These are phyloP conservation scores for Candida sojae DNA, from an alignment of 1,139 yeast species.

Conservation along the genomic window DNA sequence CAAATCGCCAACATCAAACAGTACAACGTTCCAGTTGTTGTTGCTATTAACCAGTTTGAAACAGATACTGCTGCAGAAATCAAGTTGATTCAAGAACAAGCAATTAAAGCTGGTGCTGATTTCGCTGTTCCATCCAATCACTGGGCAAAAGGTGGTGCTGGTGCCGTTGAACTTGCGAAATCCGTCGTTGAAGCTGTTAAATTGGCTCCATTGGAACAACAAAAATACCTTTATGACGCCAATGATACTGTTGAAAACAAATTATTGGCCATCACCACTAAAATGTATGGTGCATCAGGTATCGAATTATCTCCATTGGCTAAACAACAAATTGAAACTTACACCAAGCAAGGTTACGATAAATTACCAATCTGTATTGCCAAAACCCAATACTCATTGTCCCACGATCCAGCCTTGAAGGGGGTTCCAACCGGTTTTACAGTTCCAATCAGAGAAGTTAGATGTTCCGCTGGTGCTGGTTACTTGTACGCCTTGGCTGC, in stretches of 20 bases:
- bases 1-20: slow-evolving; percentile 85
- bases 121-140: slow-evolving; percentile 95
- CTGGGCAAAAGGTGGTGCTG: slow-evolving; percentile 98
- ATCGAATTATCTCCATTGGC: slow-evolving; percentile 89
- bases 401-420: slow-evolving; percentile 90
- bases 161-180: slow-evolving; percentile 85
- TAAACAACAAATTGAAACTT: slow-evolving; percentile 75
- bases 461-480: slow-evolving; percentile 96
- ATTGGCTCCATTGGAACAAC: slow-evolving; percentile 46
- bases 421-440: slow-evolving; percentile 95
- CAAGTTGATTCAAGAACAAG: slow-evolving; percentile 77
- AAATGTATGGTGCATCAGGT: slow-evolving; percentile 93
- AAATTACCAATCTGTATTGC: slow-evolving; percentile 95
- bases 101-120: slow-evolving; percentile 90
- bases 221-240: slow-evolving; percentile 58
- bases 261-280: slow-evolving; percentile 77
- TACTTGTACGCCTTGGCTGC: slow-evolving; percentile 96
- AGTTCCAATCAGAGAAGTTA: slow-evolving; percentile 92
- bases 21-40: slow-evolving; percentile 92
- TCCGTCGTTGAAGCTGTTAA: slow-evolving; percentile 81
- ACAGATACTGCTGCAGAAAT: slow-evolving; percentile 85
- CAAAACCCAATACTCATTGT: slow-evolving; percentile 94
- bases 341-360: slow-evolving; percentile 89
- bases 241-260: slow-evolving; percentile 81
- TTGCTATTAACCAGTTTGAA: slow-evolving; percentile 91